Base-by-base conservation (phyloP, 2,329 filamentous ascomycete species). In the Simplicillium sp. region DNA sequence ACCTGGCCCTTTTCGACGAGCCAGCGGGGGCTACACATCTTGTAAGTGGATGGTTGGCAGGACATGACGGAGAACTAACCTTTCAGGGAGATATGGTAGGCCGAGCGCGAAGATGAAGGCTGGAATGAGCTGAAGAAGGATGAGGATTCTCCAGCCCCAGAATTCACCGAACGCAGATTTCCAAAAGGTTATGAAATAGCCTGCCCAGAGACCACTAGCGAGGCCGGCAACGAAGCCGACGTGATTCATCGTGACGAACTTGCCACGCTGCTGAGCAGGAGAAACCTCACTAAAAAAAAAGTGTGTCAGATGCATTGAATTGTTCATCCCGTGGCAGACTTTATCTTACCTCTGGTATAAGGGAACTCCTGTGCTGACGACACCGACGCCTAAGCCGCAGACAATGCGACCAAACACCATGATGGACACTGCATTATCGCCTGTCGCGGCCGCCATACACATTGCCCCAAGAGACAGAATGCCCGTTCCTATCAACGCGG, bases 201-300 rank as follows among this genome's bases (percentile, higher is more conserved):
- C 73, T 35, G 72, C 67, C 73, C 74, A 77, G 42, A 77, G 73
- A 0, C 73, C 74, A 5, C 52, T 50, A 1, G 73, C 71, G 7
- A 77, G 54, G 3, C 75, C 75, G 2, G 65, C 63, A 17, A 78
- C 67, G 43, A 79, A 70, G 3, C 75, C 75, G 35, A 77, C 64
- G 39, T 79, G 75, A 48, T 78, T 78, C 55, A 78, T 64, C 9
- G 77, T 72, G 2, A 79, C 73, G 43, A 73, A 73, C 44, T 65
- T 65, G 3, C 75, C 75, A 7, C 75, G 63, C 42, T 75, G 61
- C 11, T 60, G 62, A 0, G 73, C 70, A 0, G 74, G 73, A 0
- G 73, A 62, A 15, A 78, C 65, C 51, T 78, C 74, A 49, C 73
- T 76, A 29, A 6, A 11, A 4, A 76, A 29, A 6, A 11, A 4